A percentile compares a stretch with the other conserved stretches of the same genome.
phyloP scores from a whole-genome alignment of 2,329 filamentous ascomycete species.

The Tolypocladium paradoxum region DNA sequence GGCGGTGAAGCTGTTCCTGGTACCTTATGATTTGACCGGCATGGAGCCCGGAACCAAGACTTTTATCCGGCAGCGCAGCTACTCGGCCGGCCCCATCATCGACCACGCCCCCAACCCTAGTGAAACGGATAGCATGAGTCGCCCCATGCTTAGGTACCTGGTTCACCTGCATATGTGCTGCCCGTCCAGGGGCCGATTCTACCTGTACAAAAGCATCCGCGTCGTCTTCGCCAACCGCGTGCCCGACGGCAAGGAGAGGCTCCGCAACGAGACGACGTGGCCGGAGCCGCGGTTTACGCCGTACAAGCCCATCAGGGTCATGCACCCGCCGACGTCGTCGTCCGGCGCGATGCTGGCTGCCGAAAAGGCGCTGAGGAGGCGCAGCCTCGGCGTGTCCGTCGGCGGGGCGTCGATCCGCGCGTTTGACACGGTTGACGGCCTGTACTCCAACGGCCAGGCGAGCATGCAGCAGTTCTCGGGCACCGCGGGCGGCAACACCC shows the following conservation, averaged over 20 bases:
- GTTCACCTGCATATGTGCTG: slow-evolving; percentile 91
- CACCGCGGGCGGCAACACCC: slow-evolving; percentile 18
- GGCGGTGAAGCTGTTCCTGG: slow-evolving; percentile 87
- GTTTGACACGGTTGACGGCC: slow-evolving; percentile 24
- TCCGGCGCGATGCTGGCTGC: slow-evolving; percentile 39
- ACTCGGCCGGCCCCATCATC: slow-evolving; percentile 76
- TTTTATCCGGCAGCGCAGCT: slow-evolving; percentile 88
- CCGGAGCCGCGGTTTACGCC: slow-evolving; percentile 79
- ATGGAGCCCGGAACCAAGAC: slow-evolving; percentile 96
- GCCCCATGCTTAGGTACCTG: slow-evolving; percentile 76
- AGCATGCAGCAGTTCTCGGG: slow-evolving; percentile 3
- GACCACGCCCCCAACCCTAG: slow-evolving; percentile 42
- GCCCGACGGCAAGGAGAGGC: slow-evolving; percentile 85
- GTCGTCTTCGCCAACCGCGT: slow-evolving; percentile 96
- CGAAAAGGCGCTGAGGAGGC: slow-evolving; percentile 48
- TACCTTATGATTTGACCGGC: slow-evolving; percentile 83
- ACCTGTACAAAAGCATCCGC: slow-evolving; percentile 81
- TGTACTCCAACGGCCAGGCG: slow-evolving; percentile 7
- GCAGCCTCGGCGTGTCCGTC: slow-evolving; percentile 41
- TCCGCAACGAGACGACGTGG: slow-evolving; percentile 79
- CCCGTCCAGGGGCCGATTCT: slow-evolving; percentile 71
- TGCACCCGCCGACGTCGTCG: slow-evolving; percentile 28
- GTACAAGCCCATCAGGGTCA: slow-evolving; percentile 60
- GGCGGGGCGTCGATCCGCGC: slow-evolving; percentile 16
- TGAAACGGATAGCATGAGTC: slow-evolving; percentile 26